Conservation (phyloP, 2,329 filamentous ascomycete species). For the Westerdykella sp. region DNA sequence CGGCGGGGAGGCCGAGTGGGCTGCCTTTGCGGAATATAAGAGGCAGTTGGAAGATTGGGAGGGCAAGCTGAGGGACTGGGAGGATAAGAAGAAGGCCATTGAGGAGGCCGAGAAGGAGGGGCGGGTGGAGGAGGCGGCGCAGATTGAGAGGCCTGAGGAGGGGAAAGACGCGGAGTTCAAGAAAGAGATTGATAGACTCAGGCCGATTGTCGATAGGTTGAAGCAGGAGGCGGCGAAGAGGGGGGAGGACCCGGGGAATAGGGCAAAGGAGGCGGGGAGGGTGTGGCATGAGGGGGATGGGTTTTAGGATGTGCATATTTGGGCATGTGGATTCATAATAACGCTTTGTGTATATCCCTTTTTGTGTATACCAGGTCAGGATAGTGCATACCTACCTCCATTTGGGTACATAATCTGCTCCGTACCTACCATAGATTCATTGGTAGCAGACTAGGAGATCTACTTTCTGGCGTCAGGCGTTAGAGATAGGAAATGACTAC, state of each 20-base stretch:
- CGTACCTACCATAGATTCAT: no score
- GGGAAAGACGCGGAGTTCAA: slow-evolving; percentile 42
- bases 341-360: no score
- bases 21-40: slow-evolving; percentile 45
- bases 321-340: neutral
- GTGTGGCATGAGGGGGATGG: slow-evolving; percentile 52
- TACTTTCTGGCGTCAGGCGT: no score
- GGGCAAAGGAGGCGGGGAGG: slow-evolving; percentile 50
- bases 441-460: no score
- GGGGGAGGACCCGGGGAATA: slow-evolving; percentile 46
- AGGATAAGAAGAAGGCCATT: slow-evolving; percentile 35
- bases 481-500: no score
- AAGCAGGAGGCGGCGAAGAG: slow-evolving; percentile 44
- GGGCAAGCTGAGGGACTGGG: slow-evolving; percentile 40
- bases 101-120: slow-evolving; percentile 32
- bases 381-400: no score
- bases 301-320: slow-evolving; percentile 24
- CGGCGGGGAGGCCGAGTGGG: slow-evolving; percentile 44
- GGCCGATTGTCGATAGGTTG: slow-evolving; percentile 38
- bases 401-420: no score
- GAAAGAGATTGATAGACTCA: slow-evolving; percentile 41
- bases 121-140: slow-evolving; percentile 27
- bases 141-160: slow-evolving; percentile 34
- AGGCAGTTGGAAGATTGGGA: slow-evolving; percentile 39
- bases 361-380: no score